Evolutionary conservation across 768 basidiomycete species (phyloP), one percentile per base, ranked within the genome.

Genomic region (Hypholoma sublateritium): DNA sequence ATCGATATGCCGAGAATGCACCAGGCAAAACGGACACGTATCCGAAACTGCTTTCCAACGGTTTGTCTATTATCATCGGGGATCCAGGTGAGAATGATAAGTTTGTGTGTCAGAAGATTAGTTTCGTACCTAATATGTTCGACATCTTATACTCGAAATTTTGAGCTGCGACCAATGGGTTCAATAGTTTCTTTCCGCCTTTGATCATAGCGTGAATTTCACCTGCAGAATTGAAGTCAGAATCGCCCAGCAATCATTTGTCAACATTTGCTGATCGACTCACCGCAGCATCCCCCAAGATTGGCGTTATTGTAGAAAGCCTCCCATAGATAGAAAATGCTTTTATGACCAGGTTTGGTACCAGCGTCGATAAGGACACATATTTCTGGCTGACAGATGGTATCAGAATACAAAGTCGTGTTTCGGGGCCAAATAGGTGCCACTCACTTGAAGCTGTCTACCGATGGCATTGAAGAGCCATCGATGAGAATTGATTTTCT

Each of bases 131-230:
- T 25, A 98, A 78, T 67, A 98, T 97, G 73, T 98, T 97, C 44
- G 93, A 95, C 92, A 98, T 96, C 76, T 94, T 97, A 77, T 97
- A 97, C 74, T 95, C 94, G 65, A 95, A 95, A 74, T 98, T 97
- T 71, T 98, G 95, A 14, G 95, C 94, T 7, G 95, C 95, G 28
- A 98, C 83, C 48, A 95, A 76, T 17, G 93, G 95, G 67, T 98
- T 98, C 58, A 98, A 70, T 22, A 98, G 83, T 71, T 97, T 97
- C 72, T 72, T 87, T 43, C 94, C 94, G 14, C 93, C 92, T 70
- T 94, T 85, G 65, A 96, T 91, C 95, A 96, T 96, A 58, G 95
- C 95, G 60, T 95, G 91, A 62, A 96, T 95, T 79, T 96, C 94
- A 63, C 77, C 75, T 77, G 37, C 14, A 53, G 21, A 2, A 14